Evolutionary conservation across 1,284 basidiomycete species (phyloP).

Genomic region (Rhodotorula sp.): DNA sequence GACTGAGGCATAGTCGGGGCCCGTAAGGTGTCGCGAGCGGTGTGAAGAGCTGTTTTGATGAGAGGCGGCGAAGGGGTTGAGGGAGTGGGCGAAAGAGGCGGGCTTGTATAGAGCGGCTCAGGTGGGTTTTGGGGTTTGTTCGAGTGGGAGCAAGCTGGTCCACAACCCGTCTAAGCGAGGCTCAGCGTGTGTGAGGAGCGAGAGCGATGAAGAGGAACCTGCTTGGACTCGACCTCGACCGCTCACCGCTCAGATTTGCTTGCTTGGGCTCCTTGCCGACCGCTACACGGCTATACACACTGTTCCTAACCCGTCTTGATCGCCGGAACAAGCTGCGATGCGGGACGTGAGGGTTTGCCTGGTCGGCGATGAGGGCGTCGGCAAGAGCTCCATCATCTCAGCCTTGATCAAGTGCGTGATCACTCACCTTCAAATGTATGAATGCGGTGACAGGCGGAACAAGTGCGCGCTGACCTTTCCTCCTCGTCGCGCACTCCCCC

Average conservation of each 20-base stretch:
- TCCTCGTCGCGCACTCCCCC: neutral
- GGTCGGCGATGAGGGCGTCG: slow-evolving; percentile 91
- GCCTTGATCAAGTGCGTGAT: slow-evolving; percentile 60
- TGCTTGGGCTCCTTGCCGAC: no score
- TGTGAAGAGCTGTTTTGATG: neutral
- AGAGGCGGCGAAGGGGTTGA: neutral
- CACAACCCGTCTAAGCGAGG: no score
- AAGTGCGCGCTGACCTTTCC: neutral
- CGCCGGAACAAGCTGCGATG: neutral
- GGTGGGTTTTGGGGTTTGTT: no score
- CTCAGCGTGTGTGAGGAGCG: no score
- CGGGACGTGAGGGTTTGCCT: slow-evolving; percentile 86
- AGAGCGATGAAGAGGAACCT: no score
- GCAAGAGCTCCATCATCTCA: slow-evolving; percentile 91
- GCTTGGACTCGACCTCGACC: no score
- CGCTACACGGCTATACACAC: no score
- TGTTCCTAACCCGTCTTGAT: no score
- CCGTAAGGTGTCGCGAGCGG: neutral
- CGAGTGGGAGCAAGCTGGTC: no score
- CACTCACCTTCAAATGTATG: neutral
- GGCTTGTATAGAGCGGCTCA: neutral
- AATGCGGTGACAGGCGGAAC: neutral
- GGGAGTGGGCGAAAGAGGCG: neutral
- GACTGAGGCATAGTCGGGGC: slow-evolving; percentile 24
- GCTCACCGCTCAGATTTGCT: no score